Evolutionary conservation across 1,284 basidiomycete species (phyloP).

Genomic region (Puccinia hordei): DNA sequence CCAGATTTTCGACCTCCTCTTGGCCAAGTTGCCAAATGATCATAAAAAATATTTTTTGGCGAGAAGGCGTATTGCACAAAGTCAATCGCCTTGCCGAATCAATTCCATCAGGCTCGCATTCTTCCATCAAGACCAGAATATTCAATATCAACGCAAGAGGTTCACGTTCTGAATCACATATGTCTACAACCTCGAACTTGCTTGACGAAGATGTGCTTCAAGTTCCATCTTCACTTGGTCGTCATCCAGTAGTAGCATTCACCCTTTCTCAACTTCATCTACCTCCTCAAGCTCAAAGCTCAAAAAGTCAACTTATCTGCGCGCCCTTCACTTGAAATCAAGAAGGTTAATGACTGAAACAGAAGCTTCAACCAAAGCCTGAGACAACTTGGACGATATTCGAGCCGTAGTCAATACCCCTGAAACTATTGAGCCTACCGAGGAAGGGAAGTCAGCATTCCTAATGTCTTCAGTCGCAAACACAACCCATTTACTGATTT

Average conservation of each 20-base stretch:
- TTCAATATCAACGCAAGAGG: constrained; percentile 2
- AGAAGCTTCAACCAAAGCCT: constrained; percentile 61
- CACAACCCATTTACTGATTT: constrained; percentile 79
- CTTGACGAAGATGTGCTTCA: constrained; percentile 18
- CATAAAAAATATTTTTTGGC: constrained; percentile 87
- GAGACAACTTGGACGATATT: constrained; percentile 66
- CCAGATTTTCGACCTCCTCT: constrained; percentile 84
- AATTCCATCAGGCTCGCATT: constrained; percentile 65
- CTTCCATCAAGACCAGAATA: constrained; percentile 55
- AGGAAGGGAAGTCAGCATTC: constrained; percentile 68
- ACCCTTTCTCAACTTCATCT: constrained; percentile 26
- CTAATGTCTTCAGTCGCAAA: constrained; percentile 74
- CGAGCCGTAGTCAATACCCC: constrained; percentile 68
- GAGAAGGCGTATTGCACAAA: constrained; percentile 92
- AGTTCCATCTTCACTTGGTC: constrained; percentile 1
- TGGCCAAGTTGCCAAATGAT: constrained; percentile 75
- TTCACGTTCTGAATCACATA: constrained; percentile 28
- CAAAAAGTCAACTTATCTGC: constrained; percentile 51
- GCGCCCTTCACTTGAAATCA: constrained; percentile 43
- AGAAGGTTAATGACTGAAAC: constrained; percentile 28
- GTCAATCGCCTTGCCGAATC: constrained; percentile 65
- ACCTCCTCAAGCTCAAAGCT: constrained; percentile 26
- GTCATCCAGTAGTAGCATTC: constrained; percentile 24
- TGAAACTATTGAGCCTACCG: constrained; percentile 67
- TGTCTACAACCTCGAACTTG: constrained; percentile 12